Evolutionary conservation across 1,284 basidiomycete species (phyloP).

Genomic region (Tilletia walkeri): DNA sequence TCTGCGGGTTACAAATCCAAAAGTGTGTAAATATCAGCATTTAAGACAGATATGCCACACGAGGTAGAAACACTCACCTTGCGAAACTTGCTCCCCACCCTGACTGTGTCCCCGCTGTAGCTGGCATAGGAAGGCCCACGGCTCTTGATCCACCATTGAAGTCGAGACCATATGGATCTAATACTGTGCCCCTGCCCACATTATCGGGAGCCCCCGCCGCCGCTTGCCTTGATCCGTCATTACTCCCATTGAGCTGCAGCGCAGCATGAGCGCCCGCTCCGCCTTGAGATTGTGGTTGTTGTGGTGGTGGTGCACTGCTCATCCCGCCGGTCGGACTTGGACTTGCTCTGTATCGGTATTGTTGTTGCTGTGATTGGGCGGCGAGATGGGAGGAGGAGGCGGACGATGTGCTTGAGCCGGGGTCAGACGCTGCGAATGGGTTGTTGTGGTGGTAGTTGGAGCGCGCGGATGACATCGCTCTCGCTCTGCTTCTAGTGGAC

Average conservation of each 20-base stretch:
- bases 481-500: not conserved
- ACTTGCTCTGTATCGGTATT: not conserved
- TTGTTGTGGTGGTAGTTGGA: too few relatives aligned
- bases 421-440: too few relatives aligned
- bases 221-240: not conserved
- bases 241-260: not conserved
- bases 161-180: conserved; percentile 7
- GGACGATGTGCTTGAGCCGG: too few relatives aligned
- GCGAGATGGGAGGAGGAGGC: not conserved
- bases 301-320: not conserved
- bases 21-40: not conserved
- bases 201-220: not conserved
- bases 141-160: not conserved
- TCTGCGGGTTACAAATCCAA: not conserved
- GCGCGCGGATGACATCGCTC: too few relatives aligned
- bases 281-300: not conserved
- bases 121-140: conserved; percentile 3
- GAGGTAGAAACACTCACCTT: not conserved
- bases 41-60: not conserved
- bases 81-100: conserved; percentile 16
- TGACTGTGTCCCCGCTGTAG: conserved; percentile 5
- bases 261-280: too few relatives aligned
- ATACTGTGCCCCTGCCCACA: not conserved
- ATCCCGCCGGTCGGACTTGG: not conserved
- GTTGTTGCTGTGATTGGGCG: conserved; percentile 1